Conservation (phyloP, 2,329 filamentous ascomycete genomes). For the Microdochium bolleyi region DNA sequence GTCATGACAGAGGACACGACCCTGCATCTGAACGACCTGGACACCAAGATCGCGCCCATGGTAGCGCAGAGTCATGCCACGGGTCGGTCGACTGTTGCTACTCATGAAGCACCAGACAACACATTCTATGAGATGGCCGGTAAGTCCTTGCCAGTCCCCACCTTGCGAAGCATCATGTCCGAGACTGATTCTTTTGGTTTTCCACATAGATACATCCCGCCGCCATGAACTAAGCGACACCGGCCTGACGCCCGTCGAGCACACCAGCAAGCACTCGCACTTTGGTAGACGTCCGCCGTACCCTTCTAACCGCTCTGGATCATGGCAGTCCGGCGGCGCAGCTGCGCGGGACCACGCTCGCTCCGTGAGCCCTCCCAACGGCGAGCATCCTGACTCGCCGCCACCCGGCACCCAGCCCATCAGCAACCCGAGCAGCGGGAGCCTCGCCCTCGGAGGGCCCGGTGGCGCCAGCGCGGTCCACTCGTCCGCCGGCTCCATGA, state of each 20-base stretch:
- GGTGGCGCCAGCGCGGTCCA: conserved; percentile 1
- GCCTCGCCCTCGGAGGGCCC: conserved; percentile 1
- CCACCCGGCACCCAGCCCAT: conserved; percentile 8
- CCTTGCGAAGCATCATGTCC: background rate
- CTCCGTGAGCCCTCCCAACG: conserved; percentile 9
- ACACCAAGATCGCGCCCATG: conserved; percentile 15
- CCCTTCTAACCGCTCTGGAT: background rate
- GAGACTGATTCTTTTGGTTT: background rate
- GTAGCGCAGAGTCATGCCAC: conserved; percentile 8
- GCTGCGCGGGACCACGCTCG: conserved; percentile 20
- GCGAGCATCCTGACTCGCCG: conserved; percentile 12
- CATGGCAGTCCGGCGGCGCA: background rate
- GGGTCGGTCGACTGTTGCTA: conserved; percentile 3
- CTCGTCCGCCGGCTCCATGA: conserved; percentile 1
- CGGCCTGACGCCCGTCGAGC: conserved; percentile 27
- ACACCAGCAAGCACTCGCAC: conserved; percentile 27
- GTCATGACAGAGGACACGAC: conserved; percentile 35
- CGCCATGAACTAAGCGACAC: conserved; percentile 37
- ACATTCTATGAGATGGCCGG: conserved; percentile 39
- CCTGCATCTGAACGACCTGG: conserved; percentile 27
- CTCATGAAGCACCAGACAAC: conserved; percentile 33
- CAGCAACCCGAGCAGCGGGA: conserved; percentile 5
- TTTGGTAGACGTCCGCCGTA: conserved; percentile 9
- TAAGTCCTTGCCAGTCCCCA: conserved; percentile 16
- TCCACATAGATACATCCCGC: conserved; percentile 31